Percentiles rank a stretch among this genome's conserved stretches.
phyloP scores from a whole-genome alignment of 257 asterid genomes.

The Primulina tabacum region DNA sequence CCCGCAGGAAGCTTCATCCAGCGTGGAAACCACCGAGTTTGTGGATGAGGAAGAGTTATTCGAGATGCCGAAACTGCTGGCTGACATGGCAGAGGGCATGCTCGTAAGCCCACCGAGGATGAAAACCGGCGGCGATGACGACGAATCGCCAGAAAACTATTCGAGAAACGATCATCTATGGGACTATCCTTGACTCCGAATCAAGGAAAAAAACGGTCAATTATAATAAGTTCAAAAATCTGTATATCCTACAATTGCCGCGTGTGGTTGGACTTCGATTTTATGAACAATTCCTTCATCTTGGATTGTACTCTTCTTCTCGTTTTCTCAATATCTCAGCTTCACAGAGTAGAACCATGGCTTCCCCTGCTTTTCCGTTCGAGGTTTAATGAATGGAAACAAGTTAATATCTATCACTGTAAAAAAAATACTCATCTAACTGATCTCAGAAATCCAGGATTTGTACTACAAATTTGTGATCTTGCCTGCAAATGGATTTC shows the following conservation, averaged over 20 bases:
- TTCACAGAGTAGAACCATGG: not conserved
- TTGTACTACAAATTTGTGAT: too few species aligned
- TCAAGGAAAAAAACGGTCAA: not conserved
- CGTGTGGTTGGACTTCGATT: not conserved
- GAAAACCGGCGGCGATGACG: conserved; percentile 14
- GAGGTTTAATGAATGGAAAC: too few species aligned
- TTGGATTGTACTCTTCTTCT: not conserved
- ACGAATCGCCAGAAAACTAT: conserved; percentile 34
- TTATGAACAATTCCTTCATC: conserved; percentile 16
- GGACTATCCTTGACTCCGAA: conserved; percentile 31
- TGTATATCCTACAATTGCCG: not conserved
- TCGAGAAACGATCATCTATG: conserved; percentile 35
- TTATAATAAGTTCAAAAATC: conserved; percentile 9
- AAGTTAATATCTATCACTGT: too few species aligned
- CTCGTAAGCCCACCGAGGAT: conserved; percentile 52
- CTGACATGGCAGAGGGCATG: conserved; percentile 61
- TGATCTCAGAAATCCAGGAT: too few species aligned
- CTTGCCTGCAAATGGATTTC: too few species aligned
- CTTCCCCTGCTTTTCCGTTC: not conserved
- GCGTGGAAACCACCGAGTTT: conserved; percentile 15
- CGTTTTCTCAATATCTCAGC: not conserved
- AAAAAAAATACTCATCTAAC: too few species aligned
- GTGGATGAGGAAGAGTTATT: conserved; percentile 55
- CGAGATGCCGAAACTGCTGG: conserved; percentile 51
- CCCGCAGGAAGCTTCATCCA: conserved; percentile 7